Percentiles rank a stretch among this genome's conserved stretches.
Conservation (phyloP, 2,329 filamentous ascomycete genomes). For the Meredithiella fracta region DNA sequence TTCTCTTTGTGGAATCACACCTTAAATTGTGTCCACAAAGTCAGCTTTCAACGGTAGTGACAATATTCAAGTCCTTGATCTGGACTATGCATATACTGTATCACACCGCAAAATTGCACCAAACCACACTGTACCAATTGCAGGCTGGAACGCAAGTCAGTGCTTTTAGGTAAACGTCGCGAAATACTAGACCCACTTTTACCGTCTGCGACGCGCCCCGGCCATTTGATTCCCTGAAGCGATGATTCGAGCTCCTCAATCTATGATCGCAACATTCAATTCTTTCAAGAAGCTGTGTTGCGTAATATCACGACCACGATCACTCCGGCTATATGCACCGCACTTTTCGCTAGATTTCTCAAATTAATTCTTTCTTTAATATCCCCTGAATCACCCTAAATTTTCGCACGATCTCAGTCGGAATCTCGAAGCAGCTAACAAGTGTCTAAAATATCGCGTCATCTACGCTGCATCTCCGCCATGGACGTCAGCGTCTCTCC, state of each 20-base stretch:
- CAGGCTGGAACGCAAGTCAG: neutral
- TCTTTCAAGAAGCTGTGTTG: neutral
- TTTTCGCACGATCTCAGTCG: neutral
- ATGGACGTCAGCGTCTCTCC: constrained; percentile 35
- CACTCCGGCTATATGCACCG: neutral
- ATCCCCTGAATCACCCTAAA: neutral
- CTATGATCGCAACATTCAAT: neutral
- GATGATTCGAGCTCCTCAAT: neutral
- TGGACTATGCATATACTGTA: neutral
- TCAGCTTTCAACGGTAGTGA: no score
- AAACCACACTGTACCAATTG: neutral
- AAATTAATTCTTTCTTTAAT: neutral
- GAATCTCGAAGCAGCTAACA: neutral
- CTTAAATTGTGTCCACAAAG: no score
- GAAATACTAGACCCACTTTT: constrained; percentile 14
- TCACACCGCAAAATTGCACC: neutral
- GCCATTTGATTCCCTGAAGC: constrained; percentile 6
- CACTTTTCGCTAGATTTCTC: neutral
- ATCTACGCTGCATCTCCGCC: neutral
- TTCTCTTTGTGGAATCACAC: neutral
- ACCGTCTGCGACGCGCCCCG: constrained; percentile 13
- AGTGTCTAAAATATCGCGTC: neutral
- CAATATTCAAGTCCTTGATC: neutral
- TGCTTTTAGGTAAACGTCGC: constrained; percentile 8
- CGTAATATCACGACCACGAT: neutral